Conservation (phyloP, 495 filamentous ascomycete genomes). For the Penicillium coprophilum region DNA sequence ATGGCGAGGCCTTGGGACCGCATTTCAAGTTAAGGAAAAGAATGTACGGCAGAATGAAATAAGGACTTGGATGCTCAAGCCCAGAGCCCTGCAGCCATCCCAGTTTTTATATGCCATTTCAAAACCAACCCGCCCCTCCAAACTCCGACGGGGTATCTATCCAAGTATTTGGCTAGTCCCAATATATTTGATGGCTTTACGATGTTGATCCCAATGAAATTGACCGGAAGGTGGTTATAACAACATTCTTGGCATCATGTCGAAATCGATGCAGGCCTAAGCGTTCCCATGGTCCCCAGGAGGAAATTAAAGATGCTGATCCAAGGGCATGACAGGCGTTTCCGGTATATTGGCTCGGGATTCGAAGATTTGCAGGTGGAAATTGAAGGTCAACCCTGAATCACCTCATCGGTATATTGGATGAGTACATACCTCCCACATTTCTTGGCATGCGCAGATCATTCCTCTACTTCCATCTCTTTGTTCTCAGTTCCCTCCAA, state of each 20-base stretch:
- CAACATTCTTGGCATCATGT: conserved; percentile 34
- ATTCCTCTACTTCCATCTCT: conserved; percentile 1
- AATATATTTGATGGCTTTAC: background rate
- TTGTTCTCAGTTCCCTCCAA: background rate
- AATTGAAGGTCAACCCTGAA: conserved; percentile 1
- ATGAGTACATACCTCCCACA: conserved; percentile 14
- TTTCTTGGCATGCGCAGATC: conserved; percentile 22
- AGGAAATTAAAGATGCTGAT: conserved; percentile 19
- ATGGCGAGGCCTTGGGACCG: conserved; percentile 17
- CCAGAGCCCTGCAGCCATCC: background rate
- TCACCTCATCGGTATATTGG: conserved; percentile 20
- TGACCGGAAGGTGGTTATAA: conserved; percentile 14
- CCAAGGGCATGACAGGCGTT: conserved; percentile 17
- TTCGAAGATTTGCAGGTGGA: background rate
- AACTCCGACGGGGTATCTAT: background rate
- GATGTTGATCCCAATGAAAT: conserved; percentile 1
- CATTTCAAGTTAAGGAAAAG: conserved; percentile 18
- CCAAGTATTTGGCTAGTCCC: background rate
- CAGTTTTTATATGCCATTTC: conserved; percentile 1
- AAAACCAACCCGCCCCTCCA: background rate
- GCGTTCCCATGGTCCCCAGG: conserved; percentile 10
- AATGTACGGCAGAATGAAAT: background rate
- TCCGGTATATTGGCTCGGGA: background rate
- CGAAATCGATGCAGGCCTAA: conserved; percentile 17
- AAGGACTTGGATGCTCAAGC: background rate